Evolutionary conservation across 176 grass and related monocot species (phyloP), one percentile per base, ranked within the genome.

Genomic region (Aegilops longissima): DNA sequence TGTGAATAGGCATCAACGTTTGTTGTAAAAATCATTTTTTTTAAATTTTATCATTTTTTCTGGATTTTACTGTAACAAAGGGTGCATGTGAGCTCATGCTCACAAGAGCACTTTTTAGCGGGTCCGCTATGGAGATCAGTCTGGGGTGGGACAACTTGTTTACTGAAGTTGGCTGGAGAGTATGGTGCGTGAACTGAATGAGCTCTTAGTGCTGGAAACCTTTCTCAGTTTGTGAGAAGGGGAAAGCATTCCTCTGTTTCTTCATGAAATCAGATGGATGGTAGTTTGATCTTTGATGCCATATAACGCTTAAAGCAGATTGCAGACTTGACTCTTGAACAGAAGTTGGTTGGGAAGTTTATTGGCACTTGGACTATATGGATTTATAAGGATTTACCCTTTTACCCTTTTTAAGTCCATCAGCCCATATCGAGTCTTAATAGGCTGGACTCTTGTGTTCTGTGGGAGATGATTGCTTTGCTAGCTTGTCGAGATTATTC

Each of bases 401-500:
- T 82, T 66, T 87, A 56, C 0, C 6, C 31, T 8, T 61, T 44
- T 58, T 36, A 79, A 56, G 80, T 67, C 45, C 30, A 71, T 40
- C 76, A 31, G 80, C 58, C 30, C 45, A 75, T 45, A 66, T 44
- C 44, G 21, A 76, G 34, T 45, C 35, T 5, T 45, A 58, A 58
- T 0, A 24, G 23, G 3, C 71, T 82, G 73, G 36, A 73, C 73
- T 71, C 68, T 77, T 14, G 33, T 79, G 39, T 52, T 44, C 25
- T 62, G 23, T 87, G 84, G 64, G 58, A 77, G 80, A 36, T 34
- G 36, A 36, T 51, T 64, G 66, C 39, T 66, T 83, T 61, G 52
- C 21, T 74, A 81, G 76, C 51, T 66, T 70, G 85, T 84, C 45
- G 67, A 61, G 78, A 82, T 79, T 44, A 77, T 58, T 45, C 30